Evolutionary conservation across 2,329 filamentous ascomycete genomes (phyloP), one percentile per base, ranked within the genome.

Genomic region (Ascocoryne sarcoides): DNA sequence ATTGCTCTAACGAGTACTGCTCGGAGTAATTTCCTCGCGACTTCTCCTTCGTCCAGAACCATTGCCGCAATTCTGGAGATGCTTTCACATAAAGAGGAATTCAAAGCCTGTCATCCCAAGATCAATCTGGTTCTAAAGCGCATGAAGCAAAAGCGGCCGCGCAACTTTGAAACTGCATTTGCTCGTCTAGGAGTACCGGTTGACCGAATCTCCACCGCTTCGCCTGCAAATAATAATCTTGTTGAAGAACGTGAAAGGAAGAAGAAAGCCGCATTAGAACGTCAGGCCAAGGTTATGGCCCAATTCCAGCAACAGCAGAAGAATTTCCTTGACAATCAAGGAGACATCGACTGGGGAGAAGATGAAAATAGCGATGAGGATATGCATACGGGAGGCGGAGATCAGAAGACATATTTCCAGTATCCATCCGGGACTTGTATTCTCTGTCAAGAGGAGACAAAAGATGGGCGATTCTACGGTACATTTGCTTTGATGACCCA

Each of bases 251-350:
- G 77, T 12, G 84, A 90, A 60, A 69, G 78, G 45, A 95, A 90
- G 68, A 98, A 95, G 70, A 84, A 84, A 62, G 85, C 90, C 38
- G 92, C 92, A 0, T 65, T 89, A 30, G 90, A 88, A 53, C 79
- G 92, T 16, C 89, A 96, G 62, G 89, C 89, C 2, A 84, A 79
- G 56, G 87, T 98, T 21, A 95, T 98, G 89, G 92, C 89, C 2
- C 88, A 95, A 58, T 95, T 98, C 64, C 92, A 96, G 60, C 84
- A 95, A 58, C 90, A 98, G 58, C 93, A 96, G 60, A 90, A 93
- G 63, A 92, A 79, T 54, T 98, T 98, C 64, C 68, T 98, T 65
- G 83, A 86, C 42, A 92, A 82, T 49, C 89, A 95, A 61, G 82
- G 77, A n/a, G 73, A 80, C 31, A 75, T 95, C 45, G 84, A 95